Evolutionary conservation across 352 stramenopile genomes (phyloP), one percentile per base, ranked within the genome.

Genomic region (Globisporangium carolinianum): DNA sequence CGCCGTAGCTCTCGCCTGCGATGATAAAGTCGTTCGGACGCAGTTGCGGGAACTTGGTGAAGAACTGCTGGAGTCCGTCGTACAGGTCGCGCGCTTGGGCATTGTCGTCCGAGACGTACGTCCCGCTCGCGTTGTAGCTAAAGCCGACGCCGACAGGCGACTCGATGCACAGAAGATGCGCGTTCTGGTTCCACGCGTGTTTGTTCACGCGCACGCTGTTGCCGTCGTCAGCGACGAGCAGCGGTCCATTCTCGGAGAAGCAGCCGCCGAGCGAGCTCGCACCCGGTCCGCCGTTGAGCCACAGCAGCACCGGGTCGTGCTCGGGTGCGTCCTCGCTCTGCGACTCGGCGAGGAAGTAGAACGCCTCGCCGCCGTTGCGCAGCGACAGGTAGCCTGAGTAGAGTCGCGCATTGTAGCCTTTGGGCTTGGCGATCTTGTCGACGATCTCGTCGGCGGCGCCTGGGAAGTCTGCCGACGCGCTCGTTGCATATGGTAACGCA

Each of bases 41-140:
- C 6, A 94, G 75, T 56, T 91, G 80, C 4, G 85, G 75, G 72
- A 98, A 98, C 18, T 92, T 83, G 47, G 41, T 39, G 48, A 88
- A 96, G 62, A 98, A 95, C 35, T 83, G 77, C 62, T 95, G 73
- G 49, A 97, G 67, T 1, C 78, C 73, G 12, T 66, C 60, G 56
- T 94, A 86, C 59, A 96, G 83, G 61, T 95, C 86, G 10, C 72
- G 48, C 0, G 89, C 84, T 24, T 91, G 80, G 12, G 69, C 66
- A 11, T 81, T 55, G 68, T 97, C 89, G 59, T 88, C 76, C 5
- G 73, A 83, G 37, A 71, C 61, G 69, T 95, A 97, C 10, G 80
- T 66, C 10, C 66, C 70, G 51, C 72, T 83, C 11, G 58, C 53
- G 43, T 86, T 84, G 70, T 83, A 89, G 57, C 65, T 82, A 53